Conservation (phyloP, 306 rosid genomes). For the Cucurbita ficifolia region DNA sequence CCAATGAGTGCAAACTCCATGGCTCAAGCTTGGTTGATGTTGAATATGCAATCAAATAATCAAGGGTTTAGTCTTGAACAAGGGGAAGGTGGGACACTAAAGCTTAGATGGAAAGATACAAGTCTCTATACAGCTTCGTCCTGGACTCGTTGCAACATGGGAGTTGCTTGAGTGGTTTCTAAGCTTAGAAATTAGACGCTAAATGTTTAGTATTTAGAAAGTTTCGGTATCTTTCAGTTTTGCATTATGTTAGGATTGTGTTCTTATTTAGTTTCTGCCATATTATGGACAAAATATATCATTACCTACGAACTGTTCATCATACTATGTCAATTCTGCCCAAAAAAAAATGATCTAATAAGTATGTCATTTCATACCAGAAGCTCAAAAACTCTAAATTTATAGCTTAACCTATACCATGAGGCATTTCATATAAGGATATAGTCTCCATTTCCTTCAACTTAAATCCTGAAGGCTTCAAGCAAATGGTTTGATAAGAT, state of each 20-base stretch:
- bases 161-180: neutral
- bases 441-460: neutral
- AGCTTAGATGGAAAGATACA: constrained; percentile 80
- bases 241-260: neutral
- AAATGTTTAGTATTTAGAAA: too few relatives aligned
- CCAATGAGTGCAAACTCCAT: constrained; percentile 65
- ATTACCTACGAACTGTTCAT: neutral
- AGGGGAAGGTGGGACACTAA: constrained; percentile 49
- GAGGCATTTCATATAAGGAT: neutral
- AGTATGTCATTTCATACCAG: neutral
- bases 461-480: neutral
- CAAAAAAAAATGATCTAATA: neutral
- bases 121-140: constrained; percentile 79
- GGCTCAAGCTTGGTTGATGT: constrained; percentile 78
- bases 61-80: constrained; percentile 60
- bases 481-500: neutral
- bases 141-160: constrained; percentile 37
- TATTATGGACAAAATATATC: neutral
- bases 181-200: too few relatives aligned
- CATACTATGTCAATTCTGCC: neutral
- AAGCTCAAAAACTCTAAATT: neutral
- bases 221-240: neutral
- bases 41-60: constrained; percentile 51
- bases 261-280: neutral
- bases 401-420: neutral